Evolutionary conservation across 2,329 filamentous ascomycete species (phyloP).

Genomic region (Leptosphaerulina australis): DNA sequence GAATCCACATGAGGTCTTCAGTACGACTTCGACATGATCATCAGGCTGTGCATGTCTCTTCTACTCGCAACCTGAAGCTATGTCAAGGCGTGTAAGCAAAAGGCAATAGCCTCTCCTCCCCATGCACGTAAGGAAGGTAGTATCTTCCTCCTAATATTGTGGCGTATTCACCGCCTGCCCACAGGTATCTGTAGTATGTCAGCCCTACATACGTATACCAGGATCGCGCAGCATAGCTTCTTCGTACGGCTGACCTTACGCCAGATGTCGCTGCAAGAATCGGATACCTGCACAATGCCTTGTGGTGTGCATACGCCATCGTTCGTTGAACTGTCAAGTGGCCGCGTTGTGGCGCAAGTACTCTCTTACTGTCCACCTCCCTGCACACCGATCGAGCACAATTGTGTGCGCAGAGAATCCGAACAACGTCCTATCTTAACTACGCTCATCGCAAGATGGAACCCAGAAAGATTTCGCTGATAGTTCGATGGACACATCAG

Average conservation of each 20-base stretch:
- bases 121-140: constrained; percentile 26
- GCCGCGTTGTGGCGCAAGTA: constrained; percentile 1
- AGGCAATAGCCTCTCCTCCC: constrained; percentile 5
- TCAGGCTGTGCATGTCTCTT: constrained; percentile 12
- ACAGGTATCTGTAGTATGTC: constrained; percentile 10
- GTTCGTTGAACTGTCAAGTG: neutral
- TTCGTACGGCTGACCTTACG: neutral
- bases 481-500: neutral
- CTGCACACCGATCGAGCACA: neutral
- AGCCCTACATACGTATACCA: constrained; percentile 1
- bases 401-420: neutral
- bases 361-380: neutral
- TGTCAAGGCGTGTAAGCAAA: constrained; percentile 1
- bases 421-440: no score
- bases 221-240: neutral
- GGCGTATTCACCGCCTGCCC: constrained; percentile 23
- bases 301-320: neutral
- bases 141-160: constrained; percentile 32
- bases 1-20: constrained; percentile 6
- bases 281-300: constrained; percentile 9
- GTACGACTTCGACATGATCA: constrained; percentile 5
- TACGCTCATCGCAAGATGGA: neutral
- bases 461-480: neutral
- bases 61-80: neutral
- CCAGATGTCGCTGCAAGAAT: constrained; percentile 2